Evolutionary conservation across 148 eudicot species (phyloP).

Genomic region (Rhododendron mucronatum): DNA sequence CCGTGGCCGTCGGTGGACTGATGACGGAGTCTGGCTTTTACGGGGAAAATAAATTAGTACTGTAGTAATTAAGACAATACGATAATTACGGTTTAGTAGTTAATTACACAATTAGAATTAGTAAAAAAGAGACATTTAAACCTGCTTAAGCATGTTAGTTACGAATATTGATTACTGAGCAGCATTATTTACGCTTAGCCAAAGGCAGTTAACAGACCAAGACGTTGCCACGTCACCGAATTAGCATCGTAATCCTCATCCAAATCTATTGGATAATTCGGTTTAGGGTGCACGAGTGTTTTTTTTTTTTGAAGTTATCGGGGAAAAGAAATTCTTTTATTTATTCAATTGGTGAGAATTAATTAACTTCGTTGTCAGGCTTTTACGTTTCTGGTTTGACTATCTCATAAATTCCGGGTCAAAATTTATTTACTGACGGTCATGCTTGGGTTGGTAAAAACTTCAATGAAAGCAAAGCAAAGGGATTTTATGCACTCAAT

Average conservation of each 20-base stretch:
- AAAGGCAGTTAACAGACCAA: background rate
- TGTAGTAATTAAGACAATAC: background rate
- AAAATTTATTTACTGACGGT: background rate
- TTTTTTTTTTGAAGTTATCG: background rate
- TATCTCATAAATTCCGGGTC: background rate
- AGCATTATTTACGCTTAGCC: background rate
- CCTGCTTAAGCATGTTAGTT: background rate
- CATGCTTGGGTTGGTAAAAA: background rate
- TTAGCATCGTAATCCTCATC: background rate
- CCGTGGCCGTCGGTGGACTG: background rate
- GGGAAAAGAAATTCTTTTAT: background rate
- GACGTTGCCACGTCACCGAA: background rate
- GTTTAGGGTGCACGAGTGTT: background rate
- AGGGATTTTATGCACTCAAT: background rate
- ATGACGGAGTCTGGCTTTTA: background rate
- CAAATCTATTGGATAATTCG: background rate
- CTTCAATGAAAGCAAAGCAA: too few species aligned
- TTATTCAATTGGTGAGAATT: background rate
- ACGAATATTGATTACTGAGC: background rate
- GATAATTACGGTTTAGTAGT: background rate
- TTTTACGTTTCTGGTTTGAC: background rate
- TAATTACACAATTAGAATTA: background rate
- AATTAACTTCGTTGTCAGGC: background rate
- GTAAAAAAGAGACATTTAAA: background rate
- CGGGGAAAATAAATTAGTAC: background rate